phyloP scores from a whole-genome alignment of 768 basidiomycete genomes.

The Rhodotorula toruloides region DNA sequence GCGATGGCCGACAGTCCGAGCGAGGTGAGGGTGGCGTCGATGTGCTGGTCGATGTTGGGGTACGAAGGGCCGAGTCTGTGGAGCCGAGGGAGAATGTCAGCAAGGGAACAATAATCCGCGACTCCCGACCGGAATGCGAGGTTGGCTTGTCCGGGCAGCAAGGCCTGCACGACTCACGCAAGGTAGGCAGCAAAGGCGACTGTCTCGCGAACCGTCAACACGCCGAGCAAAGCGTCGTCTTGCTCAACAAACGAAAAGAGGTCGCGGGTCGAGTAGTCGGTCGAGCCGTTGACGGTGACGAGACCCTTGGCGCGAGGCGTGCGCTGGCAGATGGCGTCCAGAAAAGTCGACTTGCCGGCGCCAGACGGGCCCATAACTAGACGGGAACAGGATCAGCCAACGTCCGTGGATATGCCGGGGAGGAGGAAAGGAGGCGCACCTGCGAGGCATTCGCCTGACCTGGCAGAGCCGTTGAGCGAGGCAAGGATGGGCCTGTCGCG shows the following conservation, averaged over 20 bases:
- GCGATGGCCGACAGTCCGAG: slow-evolving; percentile 55
- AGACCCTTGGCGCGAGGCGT: slow-evolving; percentile 27
- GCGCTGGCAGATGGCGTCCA: slow-evolving; percentile 46
- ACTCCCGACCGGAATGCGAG: too few relatives aligned
- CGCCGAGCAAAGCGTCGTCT: slow-evolving; percentile 58
- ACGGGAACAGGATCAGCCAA: too few relatives aligned
- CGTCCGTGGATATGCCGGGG: background rate
- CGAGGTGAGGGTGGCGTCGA: slow-evolving; percentile 51
- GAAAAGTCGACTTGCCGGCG: slow-evolving; percentile 48
- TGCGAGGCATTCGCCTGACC: slow-evolving; percentile 43
- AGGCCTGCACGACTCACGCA: slow-evolving; percentile 46
- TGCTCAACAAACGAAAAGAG: slow-evolving; percentile 59
- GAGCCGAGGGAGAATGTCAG: background rate
- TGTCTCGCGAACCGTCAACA: slow-evolving; percentile 58
- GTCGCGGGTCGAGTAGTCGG: slow-evolving; percentile 46
- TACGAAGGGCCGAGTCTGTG: slow-evolving; percentile 31
- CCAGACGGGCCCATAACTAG: slow-evolving; percentile 37
- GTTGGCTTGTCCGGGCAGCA: too few relatives aligned
- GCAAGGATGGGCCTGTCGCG: slow-evolving; percentile 35
- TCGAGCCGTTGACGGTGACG: slow-evolving; percentile 40
- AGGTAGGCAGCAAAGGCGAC: slow-evolving; percentile 55
- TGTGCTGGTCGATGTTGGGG: slow-evolving; percentile 48
- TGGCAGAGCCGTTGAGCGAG: slow-evolving; percentile 26
- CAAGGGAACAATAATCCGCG: background rate
- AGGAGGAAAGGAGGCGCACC: slow-evolving; percentile 20